Base-by-base conservation (phyloP, 441 rosid genomes). In the Euphorbia corollata region DNA sequence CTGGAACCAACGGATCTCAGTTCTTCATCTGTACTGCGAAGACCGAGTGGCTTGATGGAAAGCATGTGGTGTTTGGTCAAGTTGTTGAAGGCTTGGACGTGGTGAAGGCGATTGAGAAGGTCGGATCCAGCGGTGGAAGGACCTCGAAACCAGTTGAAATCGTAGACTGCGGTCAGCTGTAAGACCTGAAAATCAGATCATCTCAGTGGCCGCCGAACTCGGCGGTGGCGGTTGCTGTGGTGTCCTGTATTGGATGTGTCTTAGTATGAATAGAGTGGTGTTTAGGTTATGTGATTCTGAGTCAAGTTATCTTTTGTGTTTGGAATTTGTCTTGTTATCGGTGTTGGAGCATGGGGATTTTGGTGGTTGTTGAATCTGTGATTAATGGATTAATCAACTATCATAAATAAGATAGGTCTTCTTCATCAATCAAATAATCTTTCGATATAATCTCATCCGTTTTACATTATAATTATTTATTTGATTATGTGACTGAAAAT, bases 21-120 rank as follows among this genome's bases (percentile, higher is more conserved):
- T 90, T 92, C 72, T 90, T 90, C 72, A 22, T 92, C 47, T 89
- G 96, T 69, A 85, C 91, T 0, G 79, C 74, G 0, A 83, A 79
- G 82, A 90, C 93, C 0, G 73, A 76, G 45, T 85, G 95, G 95
- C 92, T 91, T 11, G 94, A 91, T 22, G 89, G 91, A 3, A 91
- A 91, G 74, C 98, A 91, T 64, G 96, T 91, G 0, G 96, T 91
- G 72, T 91, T 91, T 39, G 96, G 96, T 0, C 86, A 85, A 50
- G 82, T 91, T 0, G 81, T 87, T 12, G 92, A 89, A 13, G 98
- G 98, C 0, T 0, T 89, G 83, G 85, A 88, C 20, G 85, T 85
- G 0, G 84, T 92, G 32, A 77, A 67, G 75, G 77, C 68, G 9
- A 11, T 79, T 0, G 92, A 92, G 86, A 83, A 80, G 75, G 90